Evolutionary conservation across 306 rosid genomes (phyloP), one percentile per base, ranked within the genome.

Genomic region (Quercus berberidifolia): DNA sequence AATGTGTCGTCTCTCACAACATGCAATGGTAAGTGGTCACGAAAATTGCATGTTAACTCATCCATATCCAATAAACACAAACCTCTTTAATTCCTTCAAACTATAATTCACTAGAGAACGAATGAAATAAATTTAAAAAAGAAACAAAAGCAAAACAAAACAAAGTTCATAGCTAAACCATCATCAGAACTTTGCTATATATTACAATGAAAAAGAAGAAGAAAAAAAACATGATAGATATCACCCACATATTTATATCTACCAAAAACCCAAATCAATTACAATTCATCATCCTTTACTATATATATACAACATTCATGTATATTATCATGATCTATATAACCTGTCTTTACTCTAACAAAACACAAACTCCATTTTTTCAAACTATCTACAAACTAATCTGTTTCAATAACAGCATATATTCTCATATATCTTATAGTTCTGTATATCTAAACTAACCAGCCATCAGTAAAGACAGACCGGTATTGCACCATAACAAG

Each of bases 401-500:
- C 54, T 46, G 15, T 2, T 38, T 38, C 13, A 46, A 9, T 9
- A 46, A 3, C 15, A 46, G 54, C 4, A 46, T 9, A 46, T 46
- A 46, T 46, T 12, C 54, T 49, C 54, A 3, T 49, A 49, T 49
- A 49, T 12, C 54, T 49, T 3, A 49, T 13, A 49, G 5, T 12
- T 10, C 15, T 49, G 54, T 49, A 13, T 25, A 49, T 13, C 43
- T 87, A 84, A 70, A 55, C 25, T 58, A 80, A 86, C 97, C 99
- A 95, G 71, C 92, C 46, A 19, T 92, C 92, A 25, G 86, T 89
- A 82, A 95, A 91, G 15, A 17, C 7, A 8, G 99, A 92, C 26
- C 87, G 98, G 75, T 21, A 91, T 58, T 92, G 89, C 64, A 91
- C 80, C 85, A 95, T 72, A 30, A 92, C 87, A 4, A 95, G 90